Evolutionary conservation across 208 protist species (phyloP).

Genomic region (Leishmania gerbilli): DNA sequence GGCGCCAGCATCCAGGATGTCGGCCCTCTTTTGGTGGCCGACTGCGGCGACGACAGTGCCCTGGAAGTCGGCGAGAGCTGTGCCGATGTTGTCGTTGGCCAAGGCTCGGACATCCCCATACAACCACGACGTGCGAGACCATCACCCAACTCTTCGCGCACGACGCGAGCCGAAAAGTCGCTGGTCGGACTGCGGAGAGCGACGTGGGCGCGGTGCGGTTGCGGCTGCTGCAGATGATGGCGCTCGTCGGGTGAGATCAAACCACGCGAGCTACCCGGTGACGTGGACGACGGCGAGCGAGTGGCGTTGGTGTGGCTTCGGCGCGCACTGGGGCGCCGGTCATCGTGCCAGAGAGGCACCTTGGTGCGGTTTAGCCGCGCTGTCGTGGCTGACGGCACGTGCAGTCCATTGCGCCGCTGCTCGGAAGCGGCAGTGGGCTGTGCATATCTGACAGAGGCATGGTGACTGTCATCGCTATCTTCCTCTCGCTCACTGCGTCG

Average conservation of each 20-base stretch:
- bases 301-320: neutral
- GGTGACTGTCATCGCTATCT: neutral
- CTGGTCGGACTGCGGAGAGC: neutral
- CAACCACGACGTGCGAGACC: neutral
- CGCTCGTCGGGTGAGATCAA: neutral
- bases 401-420: neutral
- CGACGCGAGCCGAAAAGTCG: neutral
- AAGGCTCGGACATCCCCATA: neutral
- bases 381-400: neutral
- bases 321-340: no score
- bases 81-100: neutral
- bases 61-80: neutral
- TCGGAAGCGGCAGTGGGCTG: conserved; percentile 19
- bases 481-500: no score
- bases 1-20: neutral
- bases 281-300: neutral
- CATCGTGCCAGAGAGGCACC: conserved; percentile 16
- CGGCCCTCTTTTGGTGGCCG: neutral
- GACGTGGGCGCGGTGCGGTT: neutral
- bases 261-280: neutral
- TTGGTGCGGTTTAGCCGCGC: conserved; percentile 1
- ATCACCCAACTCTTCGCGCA: neutral
- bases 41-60: conserved; percentile 1
- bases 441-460: conserved; percentile 6
- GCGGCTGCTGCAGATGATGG: neutral